Base-by-base conservation (phyloP, 257 asterid genomes). In the Fraxinus quadrangulata region DNA sequence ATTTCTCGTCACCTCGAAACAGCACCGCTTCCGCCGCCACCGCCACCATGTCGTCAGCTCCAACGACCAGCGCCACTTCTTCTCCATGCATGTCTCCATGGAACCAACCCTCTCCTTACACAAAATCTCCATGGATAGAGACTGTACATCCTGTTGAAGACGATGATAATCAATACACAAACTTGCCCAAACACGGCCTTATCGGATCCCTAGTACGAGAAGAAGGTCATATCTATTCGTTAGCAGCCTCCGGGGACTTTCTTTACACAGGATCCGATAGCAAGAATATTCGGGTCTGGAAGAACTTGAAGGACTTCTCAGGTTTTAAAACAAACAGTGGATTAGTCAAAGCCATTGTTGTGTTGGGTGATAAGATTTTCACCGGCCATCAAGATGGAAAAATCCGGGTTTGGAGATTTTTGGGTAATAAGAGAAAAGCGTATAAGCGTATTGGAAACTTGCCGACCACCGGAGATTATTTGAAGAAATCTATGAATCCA, bases 351-450 rank as follows among this genome's bases (percentile, higher is more conserved):
- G 96, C 97, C 16, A 92, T 94, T 30, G 92, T 92, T 6, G 83
- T 89, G 26, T 59, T 77, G 4, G 88, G 80, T 0, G 88, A 88
- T 5, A 88, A 78, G 79, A 81, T 94, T 1, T 92, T 92, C 65
- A 92, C 98, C 37, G 97, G 98, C 6, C 98, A 90, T 67, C 98
- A 94, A 16, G 98, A 94, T 10, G 98, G 98, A 12, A 90, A 85
- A 71, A 94, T 94, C 80, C 88, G 98, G 67, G 86, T 95, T 0
- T 95, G 99, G 99, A 93, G 78, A 75, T 67, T 77, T 1, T 75
- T 81, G 23, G 94, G 84, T 0, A 59, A 71, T 4, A 83, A 81
- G 17, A 75, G 79, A 51, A 88, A 80, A 0, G 73, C 78, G 0
- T 90, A 90, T 36, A 88, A 84, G 1, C 89, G 97, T 11, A 82